Evolutionary conservation across 2,329 filamentous ascomycete species (phyloP).

Genomic region (Paecilomyces dactylethromorphus): DNA sequence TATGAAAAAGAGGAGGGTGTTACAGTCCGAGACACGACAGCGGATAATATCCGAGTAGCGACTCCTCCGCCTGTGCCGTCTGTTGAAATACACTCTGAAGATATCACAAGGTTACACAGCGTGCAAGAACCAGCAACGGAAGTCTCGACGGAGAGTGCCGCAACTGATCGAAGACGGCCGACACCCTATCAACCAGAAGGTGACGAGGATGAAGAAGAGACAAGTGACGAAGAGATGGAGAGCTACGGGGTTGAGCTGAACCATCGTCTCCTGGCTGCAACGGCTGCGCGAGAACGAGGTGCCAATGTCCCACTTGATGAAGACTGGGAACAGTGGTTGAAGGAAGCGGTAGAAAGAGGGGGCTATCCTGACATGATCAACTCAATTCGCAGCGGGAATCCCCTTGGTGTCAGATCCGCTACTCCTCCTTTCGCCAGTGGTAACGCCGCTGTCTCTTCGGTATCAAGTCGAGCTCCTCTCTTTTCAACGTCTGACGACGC

Average conservation of each 20-base stretch:
- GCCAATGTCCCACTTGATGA: slow-evolving; percentile 38
- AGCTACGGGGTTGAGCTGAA: slow-evolving; percentile 48
- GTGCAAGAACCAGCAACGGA: slow-evolving; percentile 16
- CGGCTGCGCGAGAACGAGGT: slow-evolving; percentile 46
- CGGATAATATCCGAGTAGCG: slow-evolving; percentile 48
- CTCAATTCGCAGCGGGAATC: slow-evolving; percentile 30
- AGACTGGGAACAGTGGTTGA: slow-evolving; percentile 53
- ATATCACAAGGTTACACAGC: slow-evolving; percentile 14
- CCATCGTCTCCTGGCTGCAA: slow-evolving; percentile 46
- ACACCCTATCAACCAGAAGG: slow-evolving; percentile 11
- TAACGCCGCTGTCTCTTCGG: slow-evolving; percentile 9
- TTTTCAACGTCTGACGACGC: slow-evolving; percentile 11
- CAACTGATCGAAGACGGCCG: background rate
- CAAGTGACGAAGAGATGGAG: slow-evolving; percentile 41
- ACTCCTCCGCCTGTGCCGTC: slow-evolving; percentile 34
- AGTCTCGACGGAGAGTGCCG: slow-evolving; percentile 16
- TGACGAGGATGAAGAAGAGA: slow-evolving; percentile 35
- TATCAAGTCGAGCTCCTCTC: slow-evolving; percentile 5
- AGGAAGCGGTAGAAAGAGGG: slow-evolving; percentile 49
- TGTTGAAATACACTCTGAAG: slow-evolving; percentile 25
- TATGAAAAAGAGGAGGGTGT: slow-evolving; percentile 51
- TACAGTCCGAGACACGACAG: slow-evolving; percentile 56
- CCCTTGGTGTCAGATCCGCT: slow-evolving; percentile 24
- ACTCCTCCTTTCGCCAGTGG: slow-evolving; percentile 11
- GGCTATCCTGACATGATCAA: slow-evolving; percentile 34